phyloP scores from a whole-genome alignment of 2,329 filamentous ascomycete genomes.

The Nemania diffusa region DNA sequence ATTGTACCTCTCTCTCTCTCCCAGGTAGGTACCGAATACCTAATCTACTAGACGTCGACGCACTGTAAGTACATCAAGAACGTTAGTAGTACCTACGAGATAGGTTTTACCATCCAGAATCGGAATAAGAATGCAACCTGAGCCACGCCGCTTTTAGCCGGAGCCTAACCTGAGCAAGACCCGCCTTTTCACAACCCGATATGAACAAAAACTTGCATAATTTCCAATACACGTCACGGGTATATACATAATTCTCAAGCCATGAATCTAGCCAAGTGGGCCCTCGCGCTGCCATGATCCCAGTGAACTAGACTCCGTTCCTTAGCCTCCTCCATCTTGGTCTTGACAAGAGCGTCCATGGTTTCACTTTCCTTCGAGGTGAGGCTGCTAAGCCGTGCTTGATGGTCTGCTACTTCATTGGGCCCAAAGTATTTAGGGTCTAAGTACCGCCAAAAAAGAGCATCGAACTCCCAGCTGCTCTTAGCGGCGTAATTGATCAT shows the following conservation, averaged over 20 bases:
- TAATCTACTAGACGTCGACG: not conserved
- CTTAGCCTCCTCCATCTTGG: conserved; percentile 11
- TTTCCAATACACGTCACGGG: conserved; percentile 2
- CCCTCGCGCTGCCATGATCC: conserved; percentile 14
- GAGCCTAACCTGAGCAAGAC: not conserved
- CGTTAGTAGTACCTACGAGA: not conserved
- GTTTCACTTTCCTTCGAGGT: conserved; percentile 2
- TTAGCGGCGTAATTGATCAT: conserved; percentile 51
- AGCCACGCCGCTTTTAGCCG: not conserved
- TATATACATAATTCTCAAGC: conserved; percentile 15
- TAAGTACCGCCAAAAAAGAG: conserved; percentile 52
- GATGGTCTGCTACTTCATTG: conserved; percentile 23
- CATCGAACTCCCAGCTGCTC: conserved; percentile 53
- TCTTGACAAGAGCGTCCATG: not conserved
- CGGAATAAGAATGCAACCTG: too few relatives aligned
- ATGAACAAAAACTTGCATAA: conserved; percentile 3
- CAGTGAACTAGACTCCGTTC: conserved; percentile 13
- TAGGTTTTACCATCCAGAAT: not conserved
- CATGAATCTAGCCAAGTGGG: conserved; percentile 20
- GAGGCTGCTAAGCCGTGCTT: conserved; percentile 1
- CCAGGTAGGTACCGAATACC: not conserved
- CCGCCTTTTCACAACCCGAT: not conserved
- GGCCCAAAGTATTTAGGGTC: conserved; percentile 50
- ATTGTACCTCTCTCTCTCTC: not conserved
- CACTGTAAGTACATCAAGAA: too few relatives aligned